Conservation (phyloP, 176 grass and related monocot genomes). For the Musa troglodytarum region DNA sequence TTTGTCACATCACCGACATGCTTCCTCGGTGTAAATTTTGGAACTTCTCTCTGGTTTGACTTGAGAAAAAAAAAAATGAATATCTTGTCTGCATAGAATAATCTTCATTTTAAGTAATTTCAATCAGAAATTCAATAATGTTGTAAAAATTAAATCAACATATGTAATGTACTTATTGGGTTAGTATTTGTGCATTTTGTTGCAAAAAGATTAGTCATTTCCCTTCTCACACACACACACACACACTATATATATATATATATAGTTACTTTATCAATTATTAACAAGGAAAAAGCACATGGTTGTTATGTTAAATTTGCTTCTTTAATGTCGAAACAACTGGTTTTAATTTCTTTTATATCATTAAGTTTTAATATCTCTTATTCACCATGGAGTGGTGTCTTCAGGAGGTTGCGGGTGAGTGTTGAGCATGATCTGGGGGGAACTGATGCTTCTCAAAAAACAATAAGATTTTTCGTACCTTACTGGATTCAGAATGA, state of each 20-base stretch:
- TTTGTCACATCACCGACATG: too few relatives aligned
- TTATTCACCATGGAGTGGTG: conserved; percentile 21
- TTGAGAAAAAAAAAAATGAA: too few relatives aligned
- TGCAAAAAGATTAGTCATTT: neutral
- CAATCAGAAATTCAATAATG: neutral
- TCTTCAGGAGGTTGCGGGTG: conserved; percentile 65
- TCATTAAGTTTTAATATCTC: neutral
- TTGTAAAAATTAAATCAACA: neutral
- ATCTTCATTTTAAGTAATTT: too few relatives aligned
- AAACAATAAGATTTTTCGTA: conserved; percentile 89
- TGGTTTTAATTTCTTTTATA: neutral
- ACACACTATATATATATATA: too few relatives aligned
- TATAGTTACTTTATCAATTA: neutral
- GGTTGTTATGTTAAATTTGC: neutral
- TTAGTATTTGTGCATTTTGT: neutral
- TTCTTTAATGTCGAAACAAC: neutral
- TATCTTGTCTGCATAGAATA: too few relatives aligned
- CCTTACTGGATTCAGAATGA: conserved; percentile 96
- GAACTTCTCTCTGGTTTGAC: too few relatives aligned
- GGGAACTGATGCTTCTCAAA: conserved; percentile 74
- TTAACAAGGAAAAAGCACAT: neutral
- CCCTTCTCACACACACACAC: too few relatives aligned
- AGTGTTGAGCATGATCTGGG: conserved; percentile 91
- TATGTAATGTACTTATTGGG: neutral
- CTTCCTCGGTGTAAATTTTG: too few relatives aligned